Evolutionary conservation across 2,329 filamentous ascomycete species (phyloP).

Genomic region (Ascosphaera acerosa): DNA sequence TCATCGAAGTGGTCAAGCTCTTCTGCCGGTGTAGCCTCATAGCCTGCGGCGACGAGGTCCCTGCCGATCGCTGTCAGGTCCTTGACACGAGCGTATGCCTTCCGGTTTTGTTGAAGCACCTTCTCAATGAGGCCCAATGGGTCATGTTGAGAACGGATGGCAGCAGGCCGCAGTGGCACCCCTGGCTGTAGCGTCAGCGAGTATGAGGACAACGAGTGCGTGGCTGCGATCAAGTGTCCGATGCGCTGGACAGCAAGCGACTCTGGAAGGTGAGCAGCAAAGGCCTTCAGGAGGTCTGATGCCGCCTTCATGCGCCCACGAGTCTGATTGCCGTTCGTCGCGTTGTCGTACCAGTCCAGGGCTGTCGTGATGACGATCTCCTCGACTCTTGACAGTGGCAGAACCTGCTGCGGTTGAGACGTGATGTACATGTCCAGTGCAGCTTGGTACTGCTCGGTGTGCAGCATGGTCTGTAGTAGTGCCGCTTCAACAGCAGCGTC

Average conservation of each 20-base stretch:
- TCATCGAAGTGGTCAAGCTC: slow-evolving; percentile 7
- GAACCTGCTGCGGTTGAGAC: slow-evolving; percentile 10
- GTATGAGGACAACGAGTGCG: slow-evolving; percentile 39
- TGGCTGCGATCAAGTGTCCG: slow-evolving; percentile 31
- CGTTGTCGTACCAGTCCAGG: slow-evolving; percentile 35
- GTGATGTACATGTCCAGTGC: slow-evolving; percentile 17
- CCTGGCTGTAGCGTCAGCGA: slow-evolving; percentile 37
- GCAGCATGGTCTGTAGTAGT: slow-evolving; percentile 29
- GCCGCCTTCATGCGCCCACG: slow-evolving; percentile 37
- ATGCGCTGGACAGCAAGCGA: slow-evolving; percentile 20
- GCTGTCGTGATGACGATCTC: slow-evolving; percentile 25
- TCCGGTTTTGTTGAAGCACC: slow-evolving; percentile 34
- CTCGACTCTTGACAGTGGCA: slow-evolving; percentile 25
- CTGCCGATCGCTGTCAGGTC: slow-evolving; percentile 35
- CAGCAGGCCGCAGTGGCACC: slow-evolving; percentile 39
- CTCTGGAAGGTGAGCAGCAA: slow-evolving; percentile 17
- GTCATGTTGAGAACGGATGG: slow-evolving; percentile 36
- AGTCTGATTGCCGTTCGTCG: slow-evolving; percentile 37
- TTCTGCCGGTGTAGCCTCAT: slow-evolving; percentile 10
- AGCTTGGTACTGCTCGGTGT: slow-evolving; percentile 19
- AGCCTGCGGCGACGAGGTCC: slow-evolving; percentile 27
- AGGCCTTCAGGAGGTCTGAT: slow-evolving; percentile 26
- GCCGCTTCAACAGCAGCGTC: slow-evolving; percentile 28
- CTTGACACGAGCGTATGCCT: slow-evolving; percentile 37
- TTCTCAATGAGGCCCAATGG: slow-evolving; percentile 33